Evolutionary conservation across 1,284 basidiomycete genomes (phyloP), one percentile per base, ranked within the genome.

Genomic region (Clitocybe nebularis): DNA sequence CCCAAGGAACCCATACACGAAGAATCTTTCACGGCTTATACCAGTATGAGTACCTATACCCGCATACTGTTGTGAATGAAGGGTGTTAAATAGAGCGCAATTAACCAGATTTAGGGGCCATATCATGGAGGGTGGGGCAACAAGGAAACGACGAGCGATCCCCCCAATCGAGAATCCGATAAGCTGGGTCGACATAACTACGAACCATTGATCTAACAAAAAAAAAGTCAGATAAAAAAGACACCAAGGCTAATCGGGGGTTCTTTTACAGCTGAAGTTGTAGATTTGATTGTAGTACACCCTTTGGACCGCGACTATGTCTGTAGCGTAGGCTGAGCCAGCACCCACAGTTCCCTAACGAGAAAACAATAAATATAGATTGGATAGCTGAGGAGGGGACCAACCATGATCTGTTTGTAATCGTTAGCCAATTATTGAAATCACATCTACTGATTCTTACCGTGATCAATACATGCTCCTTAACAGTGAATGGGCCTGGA

Each of bases 51-150:
- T 71, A 36, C 81, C 81, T 14, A 80, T 70, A 53, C 83, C 83
- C 30, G 77, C 66, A 54, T 84, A 85, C 25, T 65, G 62, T 51
- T 80, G 76, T 0, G 77, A 68, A 55, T 87, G 83, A 4, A 87
- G 65, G 2, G 84, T 86, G 63, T 86, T 87, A 68, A 96, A 85
- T 17, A 92, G 79, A 1, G 92, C 89, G 44, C 89, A 87, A 16
- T 74, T 78, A 14, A 93, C 89, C 16, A 96, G 73, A 47, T 89
- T 88, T 13, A 75, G 68, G 0, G 93, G 93, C 93, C 93, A 96
- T 53, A 96, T 89, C 89, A 96, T 92, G 0, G 87, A 87, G 0
- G 93, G 89, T 0, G 93, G 94, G 51, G 84, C 80, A 5, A 93
- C 88, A 25, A 93, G 71, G 71, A 90, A 89, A 10, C 83, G 76